Evolutionary conservation across 1,284 basidiomycete species (phyloP).

Genomic region (Ganoderma lucidum): DNA sequence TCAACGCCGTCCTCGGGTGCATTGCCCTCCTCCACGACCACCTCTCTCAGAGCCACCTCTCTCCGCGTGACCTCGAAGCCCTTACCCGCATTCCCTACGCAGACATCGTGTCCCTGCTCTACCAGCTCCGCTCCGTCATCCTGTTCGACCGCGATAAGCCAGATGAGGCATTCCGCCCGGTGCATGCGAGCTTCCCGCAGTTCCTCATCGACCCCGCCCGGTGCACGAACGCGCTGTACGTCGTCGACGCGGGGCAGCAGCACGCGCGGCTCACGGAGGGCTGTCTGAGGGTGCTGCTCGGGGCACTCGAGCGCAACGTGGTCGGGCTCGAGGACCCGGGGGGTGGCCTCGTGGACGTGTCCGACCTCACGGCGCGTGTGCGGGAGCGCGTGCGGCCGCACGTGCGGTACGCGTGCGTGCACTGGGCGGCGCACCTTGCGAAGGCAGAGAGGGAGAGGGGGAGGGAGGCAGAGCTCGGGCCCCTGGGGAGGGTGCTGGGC

Average conservation of each 20-base stretch:
- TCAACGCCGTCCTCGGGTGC: slow-evolving; percentile 43
- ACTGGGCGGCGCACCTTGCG: not conserved
- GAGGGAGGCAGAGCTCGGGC: too few species aligned
- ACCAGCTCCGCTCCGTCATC: slow-evolving; percentile 83
- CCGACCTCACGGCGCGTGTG: not conserved
- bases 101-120: slow-evolving; percentile 87
- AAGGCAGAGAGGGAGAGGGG: too few species aligned
- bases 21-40: slow-evolving; percentile 84
- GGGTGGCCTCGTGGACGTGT: not conserved
- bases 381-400: not conserved
- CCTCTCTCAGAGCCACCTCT: slow-evolving; percentile 3
- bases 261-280: slow-evolving; percentile 55
- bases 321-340: not conserved
- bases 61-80: slow-evolving; percentile 81
- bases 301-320: not conserved
- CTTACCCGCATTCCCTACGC: slow-evolving; percentile 53
- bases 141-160: slow-evolving; percentile 79
- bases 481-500: not conserved
- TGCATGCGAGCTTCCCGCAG: slow-evolving; percentile 26
- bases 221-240: slow-evolving; percentile 77
- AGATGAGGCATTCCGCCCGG: slow-evolving; percentile 9
- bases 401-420: not conserved
- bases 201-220: slow-evolving; percentile 37
- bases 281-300: not conserved
- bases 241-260: slow-evolving; percentile 80